Evolutionary conservation across 768 basidiomycete genomes (phyloP).

Genomic region (Kwoniella botswanensis): DNA sequence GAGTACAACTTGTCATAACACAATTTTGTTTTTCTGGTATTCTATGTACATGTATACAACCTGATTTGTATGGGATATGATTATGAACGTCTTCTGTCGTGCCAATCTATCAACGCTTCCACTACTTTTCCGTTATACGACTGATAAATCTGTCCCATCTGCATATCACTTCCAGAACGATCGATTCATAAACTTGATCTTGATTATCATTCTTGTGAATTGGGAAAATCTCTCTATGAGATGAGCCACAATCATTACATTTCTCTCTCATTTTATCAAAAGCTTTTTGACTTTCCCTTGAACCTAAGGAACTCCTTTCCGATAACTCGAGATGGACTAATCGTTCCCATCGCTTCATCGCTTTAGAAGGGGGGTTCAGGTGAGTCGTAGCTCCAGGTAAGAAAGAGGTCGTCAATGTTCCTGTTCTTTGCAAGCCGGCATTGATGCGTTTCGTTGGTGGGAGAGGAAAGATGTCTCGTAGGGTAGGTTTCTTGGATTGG

Average conservation of each 20-base stretch:
- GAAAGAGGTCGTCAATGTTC: conserved; percentile 22
- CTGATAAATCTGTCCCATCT: conserved; percentile 52
- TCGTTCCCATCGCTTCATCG: conserved; percentile 50
- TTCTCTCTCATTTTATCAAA: conserved; percentile 29
- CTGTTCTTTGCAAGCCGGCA: conserved; percentile 6
- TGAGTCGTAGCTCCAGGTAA: conserved; percentile 44
- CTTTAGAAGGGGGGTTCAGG: conserved; percentile 20
- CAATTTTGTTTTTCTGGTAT: background rate
- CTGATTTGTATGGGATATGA: background rate
- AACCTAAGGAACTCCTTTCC: conserved; percentile 28
- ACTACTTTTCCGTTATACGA: conserved; percentile 2
- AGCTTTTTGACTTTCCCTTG: conserved; percentile 11
- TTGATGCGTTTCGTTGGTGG: conserved; percentile 23
- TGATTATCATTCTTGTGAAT: conserved; percentile 15
- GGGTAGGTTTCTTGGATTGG: conserved; percentile 49
- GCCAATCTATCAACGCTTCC: no score
- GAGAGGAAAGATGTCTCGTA: conserved; percentile 55
- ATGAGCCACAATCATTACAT: conserved; percentile 50
- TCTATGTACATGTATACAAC: background rate
- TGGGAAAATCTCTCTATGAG: conserved; percentile 56
- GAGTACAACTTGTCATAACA: background rate
- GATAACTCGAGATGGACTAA: conserved; percentile 57
- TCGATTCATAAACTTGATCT: conserved; percentile 35
- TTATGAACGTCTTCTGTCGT: background rate
- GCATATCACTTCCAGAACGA: conserved; percentile 45